These are phyloP conservation scores for Xylariaceae sp. DNA, from an alignment of 2,329 filamentous ascomycete genomes.

Conservation along the genomic window DNA sequence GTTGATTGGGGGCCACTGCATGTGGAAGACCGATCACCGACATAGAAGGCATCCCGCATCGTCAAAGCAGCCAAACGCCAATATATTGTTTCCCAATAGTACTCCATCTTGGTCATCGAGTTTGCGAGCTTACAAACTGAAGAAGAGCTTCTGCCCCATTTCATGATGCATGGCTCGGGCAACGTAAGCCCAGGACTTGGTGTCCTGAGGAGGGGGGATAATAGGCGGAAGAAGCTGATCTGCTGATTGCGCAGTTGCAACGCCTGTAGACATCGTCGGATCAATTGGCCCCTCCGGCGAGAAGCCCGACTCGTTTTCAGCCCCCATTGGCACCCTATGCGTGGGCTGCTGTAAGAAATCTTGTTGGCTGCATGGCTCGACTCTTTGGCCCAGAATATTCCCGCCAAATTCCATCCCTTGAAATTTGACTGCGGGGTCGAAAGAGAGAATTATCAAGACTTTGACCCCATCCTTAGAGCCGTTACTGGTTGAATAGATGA, in stretches of 20 bases:
- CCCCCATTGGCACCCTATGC: constrained; percentile 8
- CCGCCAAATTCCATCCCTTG: constrained; percentile 21
- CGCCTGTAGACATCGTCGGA: background rate
- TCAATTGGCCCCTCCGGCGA: background rate
- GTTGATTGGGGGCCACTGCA: no score
- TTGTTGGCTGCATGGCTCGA: constrained; percentile 2
- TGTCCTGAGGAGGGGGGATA: background rate
- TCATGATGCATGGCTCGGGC: constrained; percentile 13
- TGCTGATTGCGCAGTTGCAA: background rate
- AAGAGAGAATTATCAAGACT: constrained; percentile 27
- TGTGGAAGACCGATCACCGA: no score
- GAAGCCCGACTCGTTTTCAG: background rate
- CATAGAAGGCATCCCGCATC: no score
- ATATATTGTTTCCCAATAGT: no score
- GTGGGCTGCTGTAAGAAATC: background rate
- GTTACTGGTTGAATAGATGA: constrained; percentile 28
- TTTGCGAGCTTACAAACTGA: constrained; percentile 3
- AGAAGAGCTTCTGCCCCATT: constrained; percentile 10
- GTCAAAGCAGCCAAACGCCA: no score
- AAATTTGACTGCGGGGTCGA: constrained; percentile 28
- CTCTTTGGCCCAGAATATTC: constrained; percentile 18
- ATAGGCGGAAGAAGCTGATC: background rate
- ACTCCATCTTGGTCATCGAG: no score
- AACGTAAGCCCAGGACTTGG: constrained; percentile 6
- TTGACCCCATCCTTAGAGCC: constrained; percentile 18